Evolutionary conservation across 768 basidiomycete species (phyloP), one percentile per base, ranked within the genome.

Genomic region (Dioszegia hungarica): DNA sequence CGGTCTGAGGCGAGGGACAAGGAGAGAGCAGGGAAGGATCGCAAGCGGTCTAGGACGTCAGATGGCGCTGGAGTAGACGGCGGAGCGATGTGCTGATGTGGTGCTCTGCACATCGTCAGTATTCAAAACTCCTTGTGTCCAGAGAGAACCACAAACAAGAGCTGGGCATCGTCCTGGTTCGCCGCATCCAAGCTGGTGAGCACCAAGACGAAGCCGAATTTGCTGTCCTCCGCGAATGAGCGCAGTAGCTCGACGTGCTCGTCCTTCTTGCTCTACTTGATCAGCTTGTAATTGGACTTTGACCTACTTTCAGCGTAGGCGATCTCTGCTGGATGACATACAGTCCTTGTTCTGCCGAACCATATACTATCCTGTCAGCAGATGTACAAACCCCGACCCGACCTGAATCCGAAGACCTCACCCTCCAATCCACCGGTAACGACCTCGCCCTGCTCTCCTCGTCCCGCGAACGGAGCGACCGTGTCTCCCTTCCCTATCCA

Each of bases 371-470:
- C 4, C 11, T 5, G 29, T 19, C 31, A 52, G 31, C 38, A 10
- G 9, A 15, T 12, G 29, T 28, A 12, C n/a, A n/a, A n/a, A 29
- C 22, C 39, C 19, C 31, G n/a, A 40, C 5, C 17, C 29, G 14
- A n/a, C 19, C 28, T 29, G 33, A 19, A n/a, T 25, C 54, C 14
- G 34, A 27, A 48, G 11, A 29, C 17, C 36, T n/a, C 70, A 89
- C 88, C 74, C 81, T 91, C 89, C 43, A 87, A 78, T 38, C 89
- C 85, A 10, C 86, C 86, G 8, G 85, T 87, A 38, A 90, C 78
- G 24, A 87, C 85, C 20, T 77, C 74, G 48, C 75, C 72, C 1
- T 83, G 80, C 63, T 90, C 88, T 55, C 84, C 80, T n/a, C 78
- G 82, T 3, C 89, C 88, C 9, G 84, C 81, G n/a, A 86, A 82